Base-by-base conservation (phyloP, 1,284 basidiomycete genomes). In the Stereum hirsutum region DNA sequence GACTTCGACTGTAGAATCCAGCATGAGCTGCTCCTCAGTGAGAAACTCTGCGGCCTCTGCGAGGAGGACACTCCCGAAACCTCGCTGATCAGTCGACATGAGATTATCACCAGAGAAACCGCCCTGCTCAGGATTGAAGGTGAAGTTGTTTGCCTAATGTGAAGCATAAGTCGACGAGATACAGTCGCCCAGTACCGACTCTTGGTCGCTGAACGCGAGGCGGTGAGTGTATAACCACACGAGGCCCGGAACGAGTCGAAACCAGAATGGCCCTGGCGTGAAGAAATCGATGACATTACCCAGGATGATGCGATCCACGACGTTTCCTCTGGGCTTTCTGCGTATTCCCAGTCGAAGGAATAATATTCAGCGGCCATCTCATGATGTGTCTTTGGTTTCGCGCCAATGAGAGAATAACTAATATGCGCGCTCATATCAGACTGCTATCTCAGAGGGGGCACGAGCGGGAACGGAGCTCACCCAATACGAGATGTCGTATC, bases 271-370 rank as follows among this genome's bases (percentile, higher is more conserved):
- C n/a, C n/a, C n/a, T n/a, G n/a, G n/a, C n/a, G n/a, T n/a, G n/a
- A n/a, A n/a, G n/a, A n/a, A n/a, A n/a, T n/a, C n/a, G n/a, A n/a
- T n/a, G n/a, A n/a, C n/a, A n/a, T n/a, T 53, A 78, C 78, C 77
- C 74, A 76, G 11, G 76, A 69, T 4, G 75, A 69, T 6, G 77
- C 77, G 21, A 81, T 65, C 65, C 72, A 74, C 0, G 79, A 81
- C 0, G 73, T 75, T 55, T 79, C 65, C 36, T 75, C 75, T 0
- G 78, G 80, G 14, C 72, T 69, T 52, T 80, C 68, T 24, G 69
- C 68, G 49, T 70, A 74, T 50, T 76, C 72, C 65, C 68, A 72
- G 49, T 72, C 68, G 49, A 75, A 69, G 52, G 72, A 63, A 48
- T 65, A 74, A 47, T 78, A 78, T 52, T 78, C 72, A 11, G 70